Evolutionary conservation across 2,329 filamentous ascomycete species (phyloP), one percentile per base, ranked within the genome.

Genomic region (Cercospora sp.): DNA sequence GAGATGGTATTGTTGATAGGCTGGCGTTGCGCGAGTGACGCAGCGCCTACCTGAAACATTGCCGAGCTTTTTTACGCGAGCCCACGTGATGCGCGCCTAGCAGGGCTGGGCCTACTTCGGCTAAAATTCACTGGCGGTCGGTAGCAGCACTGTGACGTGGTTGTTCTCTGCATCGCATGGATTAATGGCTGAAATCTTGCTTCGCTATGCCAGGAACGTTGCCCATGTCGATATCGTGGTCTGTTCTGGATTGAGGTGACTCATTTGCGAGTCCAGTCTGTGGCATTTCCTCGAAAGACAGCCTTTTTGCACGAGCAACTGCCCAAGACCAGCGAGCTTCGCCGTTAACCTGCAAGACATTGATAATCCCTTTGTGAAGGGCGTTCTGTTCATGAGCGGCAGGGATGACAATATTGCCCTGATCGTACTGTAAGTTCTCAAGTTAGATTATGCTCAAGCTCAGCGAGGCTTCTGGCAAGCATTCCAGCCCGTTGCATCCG

Each of bases 41-140:
- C 51, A 59, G 62, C 62, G 62, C 31, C 53, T 64, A 64, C 26
- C n/a, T 64, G 62, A 64, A 64, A 64, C 62, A 48, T 10, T 7
- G 55, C 28, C 18, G 5, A 36, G 28, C 55, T 12, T 36, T 18
- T 31, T 28, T 57, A 36, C 55, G 55, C 55, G 55, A 33, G 18
- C 2, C 16, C 55, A 59, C 55, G 55, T 59, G 48, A 28, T 42
- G 55, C n/a, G 55, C 55, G 55, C 9, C 26, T 20, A 33, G 2
- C 55, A 59, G 55, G 55, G 12, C 48, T 28, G 48, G 48, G 23
- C 48, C 48, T 23, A 30, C 48, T 16, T 59, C 55, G 55, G 55
- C 55, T 18, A 10, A 10, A 18, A n/a, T 12, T 3, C 0, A 20
- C 30, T 23, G 55, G 26, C 30, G 55, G 55, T 20, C 55, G 55